Base-by-base conservation (phyloP, 2,329 filamentous ascomycete species). In the Lecanicillium sp. region DNA sequence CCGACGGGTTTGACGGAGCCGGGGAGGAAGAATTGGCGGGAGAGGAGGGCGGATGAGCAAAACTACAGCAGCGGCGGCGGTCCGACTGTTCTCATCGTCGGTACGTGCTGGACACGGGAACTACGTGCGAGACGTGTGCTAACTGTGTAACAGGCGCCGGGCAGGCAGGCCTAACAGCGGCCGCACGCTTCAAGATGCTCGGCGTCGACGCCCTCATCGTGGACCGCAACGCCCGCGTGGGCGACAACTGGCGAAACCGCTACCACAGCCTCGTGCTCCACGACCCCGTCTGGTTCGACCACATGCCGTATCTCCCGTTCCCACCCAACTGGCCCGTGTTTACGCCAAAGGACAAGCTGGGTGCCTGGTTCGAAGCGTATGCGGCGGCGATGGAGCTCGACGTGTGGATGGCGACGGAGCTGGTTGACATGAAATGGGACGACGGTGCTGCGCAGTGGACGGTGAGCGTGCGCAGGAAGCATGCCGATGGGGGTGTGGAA, bases 331-430 rank as follows among this genome's bases (percentile, higher is more conserved):
- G 81, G 80, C 81, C 82, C 0, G 62, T 83, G 15, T 86, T 83
- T 62, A 84, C 81, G 0, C 81, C 81, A 4, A 84, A 84, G 54
- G 80, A 84, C 60, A 86, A 85, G 55, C 67, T 84, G 0, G 82
- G 72, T 2, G 77, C 81, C 44, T 86, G 78, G 64, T 77, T 86
- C 53, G 78, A 83, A 54, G 66, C 71, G 2, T 86, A 86, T 52
- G 82, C 76, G 9, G 72, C 71, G 30, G 61, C 74, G 5, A 68
- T 85, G 36, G 82, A 86, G 57, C 68, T 86, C 40, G 83, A 85
- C 55, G 71, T 84, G 24, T 85, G 81, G 81, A 77, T 71, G 5
- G 65, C 62, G 10, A 79, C 79, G 0, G 71, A 66, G 1, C 55
- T 86, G 0, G 61, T 58, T 1, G 62, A 66, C 0, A 67, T 75